These are phyloP conservation scores for Phytophthora kernoviae DNA, from an alignment of 352 stramenopile species.

Conservation along the genomic window DNA sequence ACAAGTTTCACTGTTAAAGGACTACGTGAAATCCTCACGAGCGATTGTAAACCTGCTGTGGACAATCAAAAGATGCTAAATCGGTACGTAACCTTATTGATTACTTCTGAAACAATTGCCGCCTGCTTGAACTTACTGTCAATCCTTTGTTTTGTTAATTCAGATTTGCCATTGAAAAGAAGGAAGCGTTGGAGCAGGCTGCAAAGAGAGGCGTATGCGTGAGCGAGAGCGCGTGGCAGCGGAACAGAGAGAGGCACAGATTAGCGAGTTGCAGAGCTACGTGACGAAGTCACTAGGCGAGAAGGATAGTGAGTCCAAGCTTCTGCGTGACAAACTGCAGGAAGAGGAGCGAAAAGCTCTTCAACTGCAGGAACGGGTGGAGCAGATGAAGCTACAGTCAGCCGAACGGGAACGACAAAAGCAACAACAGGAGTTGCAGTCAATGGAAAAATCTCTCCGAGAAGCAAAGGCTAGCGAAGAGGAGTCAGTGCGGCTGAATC, in stretches of 20 bases:
- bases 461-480: conserved; percentile 47
- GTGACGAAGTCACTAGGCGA: conserved; percentile 70
- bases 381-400: conserved; percentile 55
- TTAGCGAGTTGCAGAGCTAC: conserved; percentile 65
- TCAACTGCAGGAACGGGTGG: conserved; percentile 58
- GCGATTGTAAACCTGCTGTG: conserved; percentile 58
- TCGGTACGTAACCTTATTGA: conserved; percentile 36
- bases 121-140: conserved; percentile 2
- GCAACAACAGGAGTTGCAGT: conserved; percentile 41
- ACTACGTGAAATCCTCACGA: conserved; percentile 61
- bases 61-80: conserved; percentile 83
- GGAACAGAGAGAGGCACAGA: conserved; percentile 65
- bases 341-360: conserved; percentile 61
- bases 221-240: conserved; percentile 58
- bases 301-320: conserved; percentile 71
- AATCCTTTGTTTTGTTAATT: conserved; percentile 7
- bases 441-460: conserved; percentile 35
- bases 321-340: conserved; percentile 61
- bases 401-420: conserved; percentile 51
- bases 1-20: conserved; percentile 52
- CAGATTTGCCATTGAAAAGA: conserved; percentile 71
- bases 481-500: conserved; percentile 48
- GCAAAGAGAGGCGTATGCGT: conserved; percentile 64
- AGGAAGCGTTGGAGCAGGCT: conserved; percentile 56
- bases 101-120: neutral